Base-by-base conservation (phyloP, 2,329 filamentous ascomycete genomes). In the Madurella mycetomatis region DNA sequence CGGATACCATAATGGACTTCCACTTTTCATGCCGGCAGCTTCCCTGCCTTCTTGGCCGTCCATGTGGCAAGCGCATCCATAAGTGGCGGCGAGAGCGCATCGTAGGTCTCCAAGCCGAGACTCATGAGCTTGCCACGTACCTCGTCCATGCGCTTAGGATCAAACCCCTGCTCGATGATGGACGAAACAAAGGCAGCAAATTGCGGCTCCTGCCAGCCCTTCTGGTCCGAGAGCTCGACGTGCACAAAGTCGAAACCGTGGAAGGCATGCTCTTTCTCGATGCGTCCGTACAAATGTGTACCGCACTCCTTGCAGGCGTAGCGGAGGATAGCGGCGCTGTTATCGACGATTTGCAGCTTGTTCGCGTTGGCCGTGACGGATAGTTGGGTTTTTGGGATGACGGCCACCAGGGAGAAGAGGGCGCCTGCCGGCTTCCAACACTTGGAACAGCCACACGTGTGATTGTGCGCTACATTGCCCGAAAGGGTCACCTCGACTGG, bases 141-240 rank as follows among this genome's bases (percentile, higher is more conserved):
- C 16, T 73, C 76, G 47, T 74, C 76, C 62, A 85, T 84, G 37
- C 73, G 71, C 15, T 70, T 66, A 0, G 83, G 79, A 45, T 77
- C 68, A 62, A 81, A 85, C 1, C 84, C 85, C 65, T 86, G 83
- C 77, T 87, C 84, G 55, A 87, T 85, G 55, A 87, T 81, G 53
- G 79, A 84, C 37, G 79, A 82, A 40, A 87, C 83, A 56, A 87
- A 88, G 0, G 78, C 85, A 2, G 84, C 84, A 60, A 87, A 88
- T 64, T 87, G 84, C 7, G 83, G 83, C 71, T 86, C 84, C 70
- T 87, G 84, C 84, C 85, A 87, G n/a, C 84, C 84, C 65, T 79
- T 75, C 51, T 77, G 68, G 48, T 77, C 71, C 16, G 77, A 80
- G 43, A 88, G 70, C 70, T 88, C 84, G 1, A 73, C 74, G 67